These are phyloP conservation scores for Shiraia sp. DNA, from an alignment of 2,329 filamentous ascomycete genomes.

Conservation along the genomic window DNA sequence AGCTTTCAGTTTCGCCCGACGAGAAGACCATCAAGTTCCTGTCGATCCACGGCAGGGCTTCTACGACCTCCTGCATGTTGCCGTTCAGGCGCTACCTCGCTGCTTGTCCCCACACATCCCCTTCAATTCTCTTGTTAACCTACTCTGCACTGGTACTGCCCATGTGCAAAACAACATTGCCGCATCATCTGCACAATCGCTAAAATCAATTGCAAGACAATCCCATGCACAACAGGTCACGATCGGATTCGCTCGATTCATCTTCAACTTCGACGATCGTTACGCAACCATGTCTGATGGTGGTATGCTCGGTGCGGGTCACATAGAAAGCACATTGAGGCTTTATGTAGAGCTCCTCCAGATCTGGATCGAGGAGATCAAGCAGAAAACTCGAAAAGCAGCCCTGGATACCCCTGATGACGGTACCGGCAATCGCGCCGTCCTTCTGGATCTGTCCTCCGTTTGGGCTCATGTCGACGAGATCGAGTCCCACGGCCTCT, in stretches of 20 bases:
- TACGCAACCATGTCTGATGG: slow-evolving; percentile 99
- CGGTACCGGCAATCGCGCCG: slow-evolving; percentile 69
- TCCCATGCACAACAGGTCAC: slow-evolving; percentile 93
- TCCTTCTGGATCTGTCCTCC: slow-evolving; percentile 82
- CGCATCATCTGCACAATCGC: slow-evolving; percentile 83
- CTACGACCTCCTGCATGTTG: slow-evolving; percentile 93
- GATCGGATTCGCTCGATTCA: slow-evolving; percentile 94
- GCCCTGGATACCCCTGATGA: slow-evolving; percentile 65
- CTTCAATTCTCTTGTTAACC: slow-evolving; percentile 90
- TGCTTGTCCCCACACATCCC: slow-evolving; percentile 89
- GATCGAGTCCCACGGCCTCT: slow-evolving; percentile 92
- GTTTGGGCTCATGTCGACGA: slow-evolving; percentile 95
- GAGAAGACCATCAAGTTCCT: slow-evolving; percentile 74
- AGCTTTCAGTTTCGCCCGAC: slow-evolving; percentile 85
- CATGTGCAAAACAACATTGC: slow-evolving; percentile 94
- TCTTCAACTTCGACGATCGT: slow-evolving; percentile 96
- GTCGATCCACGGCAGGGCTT: slow-evolving; percentile 90
- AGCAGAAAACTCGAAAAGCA: slow-evolving; percentile 78
- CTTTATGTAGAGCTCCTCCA: slow-evolving; percentile 91
- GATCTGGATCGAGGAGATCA: slow-evolving; percentile 98
- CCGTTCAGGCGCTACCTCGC: slow-evolving; percentile 91
- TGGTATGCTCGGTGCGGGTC: slow-evolving; percentile 88
- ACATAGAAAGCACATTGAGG: slow-evolving; percentile 91
- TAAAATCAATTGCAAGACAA: slow-evolving; percentile 94
- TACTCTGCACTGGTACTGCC: slow-evolving; percentile 93